Percentiles rank a stretch among this genome's conserved stretches.
phyloP scores from a whole-genome alignment of 2,329 filamentous ascomycete species.

The Pseudopyrenochaeta lycopersici region DNA sequence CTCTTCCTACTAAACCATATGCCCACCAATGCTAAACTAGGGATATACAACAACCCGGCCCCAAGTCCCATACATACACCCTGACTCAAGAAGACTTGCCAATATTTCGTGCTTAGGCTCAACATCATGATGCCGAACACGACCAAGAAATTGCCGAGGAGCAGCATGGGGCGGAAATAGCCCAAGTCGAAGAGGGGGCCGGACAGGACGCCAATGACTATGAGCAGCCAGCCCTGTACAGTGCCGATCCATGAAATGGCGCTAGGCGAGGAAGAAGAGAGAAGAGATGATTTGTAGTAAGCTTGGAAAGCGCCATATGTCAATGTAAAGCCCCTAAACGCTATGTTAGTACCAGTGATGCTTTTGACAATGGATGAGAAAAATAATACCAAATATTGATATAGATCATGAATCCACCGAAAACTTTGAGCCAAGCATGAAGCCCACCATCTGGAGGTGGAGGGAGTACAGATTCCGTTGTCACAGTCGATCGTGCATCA shows the following conservation, averaged over 20 bases:
- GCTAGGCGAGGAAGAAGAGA: constrained; percentile 45
- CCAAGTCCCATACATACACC: constrained; percentile 59
- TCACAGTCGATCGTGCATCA: constrained; percentile 28
- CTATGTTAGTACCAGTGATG: background rate
- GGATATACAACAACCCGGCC: constrained; percentile 48
- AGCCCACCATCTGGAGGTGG: constrained; percentile 48
- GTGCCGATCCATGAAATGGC: constrained; percentile 59
- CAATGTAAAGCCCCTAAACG: constrained; percentile 51
- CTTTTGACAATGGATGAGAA: background rate
- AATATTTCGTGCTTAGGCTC: constrained; percentile 63
- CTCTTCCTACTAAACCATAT: constrained; percentile 47
- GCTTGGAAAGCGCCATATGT: constrained; percentile 56
- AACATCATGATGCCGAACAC: constrained; percentile 72
- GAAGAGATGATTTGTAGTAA: constrained; percentile 55
- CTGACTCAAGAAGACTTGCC: constrained; percentile 64
- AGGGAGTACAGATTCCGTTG: constrained; percentile 37
- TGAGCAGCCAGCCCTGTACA: constrained; percentile 58
- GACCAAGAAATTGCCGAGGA: constrained; percentile 60
- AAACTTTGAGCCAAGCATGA: constrained; percentile 50
- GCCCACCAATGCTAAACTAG: constrained; percentile 47
- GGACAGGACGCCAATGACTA: constrained; percentile 60
- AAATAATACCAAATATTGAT: constrained; percentile 49
- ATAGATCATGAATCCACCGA: constrained; percentile 50
- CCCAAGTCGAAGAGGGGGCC: constrained; percentile 59
- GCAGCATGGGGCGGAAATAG: constrained; percentile 56